Evolutionary conservation across 2,329 filamentous ascomycete genomes (phyloP).

Genomic region (Chaetomium strumarium): DNA sequence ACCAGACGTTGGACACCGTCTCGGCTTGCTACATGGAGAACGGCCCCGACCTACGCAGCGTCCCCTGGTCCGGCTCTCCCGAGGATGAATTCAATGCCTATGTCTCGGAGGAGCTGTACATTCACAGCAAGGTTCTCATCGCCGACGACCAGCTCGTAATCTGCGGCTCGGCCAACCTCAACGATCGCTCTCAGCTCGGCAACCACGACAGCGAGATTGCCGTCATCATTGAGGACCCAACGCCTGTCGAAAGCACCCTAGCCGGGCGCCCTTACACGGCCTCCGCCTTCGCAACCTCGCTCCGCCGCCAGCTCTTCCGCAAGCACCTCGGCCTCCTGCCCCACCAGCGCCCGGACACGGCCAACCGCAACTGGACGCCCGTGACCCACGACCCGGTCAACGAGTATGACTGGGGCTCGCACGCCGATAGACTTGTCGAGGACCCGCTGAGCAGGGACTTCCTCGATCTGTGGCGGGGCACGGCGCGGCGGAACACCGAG

Average conservation of each 20-base stretch:
- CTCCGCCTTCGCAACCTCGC: conserved; percentile 68
- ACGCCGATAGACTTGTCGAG: conserved; percentile 60
- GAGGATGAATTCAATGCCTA: conserved; percentile 55
- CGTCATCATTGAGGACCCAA: conserved; percentile 77
- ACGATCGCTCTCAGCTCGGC: conserved; percentile 68
- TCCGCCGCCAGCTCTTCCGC: conserved; percentile 80
- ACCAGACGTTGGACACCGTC: conserved; percentile 66
- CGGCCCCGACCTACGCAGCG: conserved; percentile 59
- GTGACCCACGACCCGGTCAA: conserved; percentile 62
- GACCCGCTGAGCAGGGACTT: conserved; percentile 70
- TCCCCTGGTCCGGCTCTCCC: conserved; percentile 50
- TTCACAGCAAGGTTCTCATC: conserved; percentile 67
- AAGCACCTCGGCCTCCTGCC: conserved; percentile 85
- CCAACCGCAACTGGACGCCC: conserved; percentile 71
- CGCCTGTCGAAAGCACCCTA: conserved; percentile 66
- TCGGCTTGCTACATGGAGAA: conserved; percentile 77
- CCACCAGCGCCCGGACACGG: conserved; percentile 61
- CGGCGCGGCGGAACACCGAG: conserved; percentile 72
- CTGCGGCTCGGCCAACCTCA: conserved; percentile 61
- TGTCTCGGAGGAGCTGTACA: conserved; percentile 57
- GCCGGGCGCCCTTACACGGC: conserved; percentile 65
- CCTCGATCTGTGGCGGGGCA: conserved; percentile 63
- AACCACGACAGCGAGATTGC: conserved; percentile 84
- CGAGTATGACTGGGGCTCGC: conserved; percentile 64
- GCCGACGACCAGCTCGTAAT: conserved; percentile 78